A percentile compares a stretch with the other conserved stretches of the same genome.
These are phyloP conservation scores for Pythium phragmiticola DNA, from an alignment of 352 stramenopile genomes.

Conservation along the genomic window DNA sequence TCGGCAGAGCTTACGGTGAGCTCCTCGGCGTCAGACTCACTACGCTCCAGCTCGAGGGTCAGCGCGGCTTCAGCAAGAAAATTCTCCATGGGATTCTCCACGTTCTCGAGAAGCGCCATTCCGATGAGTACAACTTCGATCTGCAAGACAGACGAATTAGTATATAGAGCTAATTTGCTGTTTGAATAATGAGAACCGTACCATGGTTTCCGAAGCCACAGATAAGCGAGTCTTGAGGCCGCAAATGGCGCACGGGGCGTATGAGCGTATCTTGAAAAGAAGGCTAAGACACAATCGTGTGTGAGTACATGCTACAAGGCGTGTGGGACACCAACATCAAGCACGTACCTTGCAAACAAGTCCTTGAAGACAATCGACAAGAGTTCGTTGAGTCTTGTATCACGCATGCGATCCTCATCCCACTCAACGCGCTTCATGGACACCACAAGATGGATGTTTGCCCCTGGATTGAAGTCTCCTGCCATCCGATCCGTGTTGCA, in stretches of 20 bases:
- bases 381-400: slow-evolving; percentile 81
- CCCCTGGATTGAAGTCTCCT: slow-evolving; percentile 61
- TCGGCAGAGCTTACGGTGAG: slow-evolving; percentile 7
- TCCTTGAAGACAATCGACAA: slow-evolving; percentile 86
- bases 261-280: slow-evolving; percentile 65
- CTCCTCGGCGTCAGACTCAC: slow-evolving; percentile 22
- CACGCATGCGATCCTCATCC: slow-evolving; percentile 85
- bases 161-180: not conserved
- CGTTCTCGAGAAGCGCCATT: slow-evolving; percentile 71
- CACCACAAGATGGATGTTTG: slow-evolving; percentile 84
- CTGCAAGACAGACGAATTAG: slow-evolving; percentile 27
- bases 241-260: slow-evolving; percentile 83
- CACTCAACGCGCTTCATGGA: slow-evolving; percentile 87
- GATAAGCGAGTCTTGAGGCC: slow-evolving; percentile 74
- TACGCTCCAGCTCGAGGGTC: slow-evolving; percentile 33
- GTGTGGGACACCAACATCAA: not conserved
- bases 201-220: slow-evolving; percentile 82
- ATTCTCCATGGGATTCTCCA: slow-evolving; percentile 45
- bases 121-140: slow-evolving; percentile 84
- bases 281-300: slow-evolving; percentile 33
- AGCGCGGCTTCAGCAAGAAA: slow-evolving; percentile 47
- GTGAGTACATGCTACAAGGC: not conserved
- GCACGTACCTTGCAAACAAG: slow-evolving; percentile 70
- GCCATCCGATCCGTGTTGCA: slow-evolving; percentile 82
- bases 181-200: slow-evolving; percentile 17